Evolutionary conservation across 106 monocot species (phyloP), one percentile per base, ranked within the genome.

Genomic region (Allium cepa): DNA sequence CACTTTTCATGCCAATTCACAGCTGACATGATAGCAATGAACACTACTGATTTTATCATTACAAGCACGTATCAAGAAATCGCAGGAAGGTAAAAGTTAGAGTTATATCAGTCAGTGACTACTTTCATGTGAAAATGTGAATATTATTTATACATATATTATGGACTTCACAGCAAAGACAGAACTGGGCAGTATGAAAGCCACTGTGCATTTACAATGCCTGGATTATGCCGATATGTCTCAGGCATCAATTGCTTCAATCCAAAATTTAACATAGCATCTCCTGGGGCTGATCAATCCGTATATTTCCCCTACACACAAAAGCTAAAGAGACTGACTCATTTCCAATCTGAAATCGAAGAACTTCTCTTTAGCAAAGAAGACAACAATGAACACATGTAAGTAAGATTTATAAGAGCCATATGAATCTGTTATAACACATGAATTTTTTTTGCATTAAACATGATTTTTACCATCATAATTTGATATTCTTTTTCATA

Each of bases 21-120:
- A 1, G 96, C 92, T 0, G 96, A 97, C 73, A 89, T 92, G 84
- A 86, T 97, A 52, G 65, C 92, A 1, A 97, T 97, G 92, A 97
- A 97, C 74, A 72, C 86, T 18, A 74, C 85, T 28, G 92, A 97
- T 74, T 97, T 97, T 65, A 97, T 97, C 73, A 92, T 97, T 67
- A 82, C 96, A 28, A 97, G 96, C 70, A 97, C 92, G n/a, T 97
- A 89, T 67, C 96, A 97, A 75, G 96, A 97, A 82, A 92, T 97
- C 47, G 88, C 91, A 8, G 92, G 96, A 79, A 88, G 85, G 95
- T 94, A 17, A 14, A 17, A 65, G 22, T 10, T 10, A 9, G 17
- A 36, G 36, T 36, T 36, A 36, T 36, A 36, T 4, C 3, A 3
- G 36, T 36, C 36, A 36, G 3, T 36, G 49, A 65, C 12, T n/a